Conservation (phyloP, 1,284 basidiomycete species). For the Schizophyllum amplum region DNA sequence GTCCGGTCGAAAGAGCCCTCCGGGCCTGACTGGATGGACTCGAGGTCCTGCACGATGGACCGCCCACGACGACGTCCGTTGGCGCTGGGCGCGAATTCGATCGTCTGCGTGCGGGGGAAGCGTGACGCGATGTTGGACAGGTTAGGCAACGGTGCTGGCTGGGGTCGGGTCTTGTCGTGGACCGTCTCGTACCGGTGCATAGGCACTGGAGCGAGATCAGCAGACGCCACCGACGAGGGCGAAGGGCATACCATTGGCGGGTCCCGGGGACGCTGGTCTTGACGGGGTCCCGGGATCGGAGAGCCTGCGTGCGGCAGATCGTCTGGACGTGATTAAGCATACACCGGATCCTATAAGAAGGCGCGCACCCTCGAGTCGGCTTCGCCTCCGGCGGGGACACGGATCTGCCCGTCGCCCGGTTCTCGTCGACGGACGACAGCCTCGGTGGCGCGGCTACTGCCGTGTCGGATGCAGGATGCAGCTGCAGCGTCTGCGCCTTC, state of each 20-base stretch:
- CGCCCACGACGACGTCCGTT: constrained; percentile 12
- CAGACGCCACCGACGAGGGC: neutral
- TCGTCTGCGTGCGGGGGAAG: constrained; percentile 43
- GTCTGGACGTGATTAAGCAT: neutral
- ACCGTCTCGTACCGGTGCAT: constrained; percentile 28
- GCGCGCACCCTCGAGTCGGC: neutral
- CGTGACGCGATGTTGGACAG: constrained; percentile 10
- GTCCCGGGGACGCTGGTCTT: constrained; percentile 20
- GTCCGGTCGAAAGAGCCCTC: neutral
- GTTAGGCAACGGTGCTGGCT: constrained; percentile 1
- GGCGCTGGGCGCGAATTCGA: constrained; percentile 42
- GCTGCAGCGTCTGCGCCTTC: neutral
- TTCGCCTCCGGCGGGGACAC: neutral
- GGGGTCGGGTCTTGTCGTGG: neutral
- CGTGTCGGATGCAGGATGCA: no score
- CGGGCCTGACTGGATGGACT: neutral
- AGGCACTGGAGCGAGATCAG: constrained; percentile 15
- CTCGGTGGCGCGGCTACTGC: no score
- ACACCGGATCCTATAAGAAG: neutral
- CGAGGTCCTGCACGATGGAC: neutral
- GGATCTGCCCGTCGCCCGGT: neutral
- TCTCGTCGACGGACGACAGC: no score
- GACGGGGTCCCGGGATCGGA: constrained; percentile 32
- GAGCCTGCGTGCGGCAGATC: constrained; percentile 17
- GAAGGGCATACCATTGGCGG: constrained; percentile 20